phyloP scores from a whole-genome alignment of 2,329 filamentous ascomycete species.

The Tolypocladium cylindrosporum region DNA sequence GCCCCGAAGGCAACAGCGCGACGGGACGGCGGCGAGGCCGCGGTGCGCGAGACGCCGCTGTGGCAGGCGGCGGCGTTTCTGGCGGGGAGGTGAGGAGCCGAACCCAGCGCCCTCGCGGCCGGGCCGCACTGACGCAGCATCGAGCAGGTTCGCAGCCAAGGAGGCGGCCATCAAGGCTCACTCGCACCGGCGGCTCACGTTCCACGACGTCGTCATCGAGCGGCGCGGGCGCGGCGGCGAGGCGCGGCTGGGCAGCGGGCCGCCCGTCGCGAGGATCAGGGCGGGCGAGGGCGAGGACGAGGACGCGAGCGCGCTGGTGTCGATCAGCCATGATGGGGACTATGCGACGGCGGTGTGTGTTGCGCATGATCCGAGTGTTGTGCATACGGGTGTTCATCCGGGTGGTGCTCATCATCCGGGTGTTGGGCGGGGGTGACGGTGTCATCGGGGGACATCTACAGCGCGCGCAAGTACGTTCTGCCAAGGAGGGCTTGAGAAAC shows the following conservation, averaged over 20 bases:
- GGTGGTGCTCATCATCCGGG: not conserved
- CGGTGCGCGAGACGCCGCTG: constrained; percentile 12
- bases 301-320: constrained; percentile 54
- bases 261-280: constrained; percentile 34
- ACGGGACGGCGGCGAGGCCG: not conserved
- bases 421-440: not conserved
- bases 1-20: not conserved
- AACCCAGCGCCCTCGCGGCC: not conserved
- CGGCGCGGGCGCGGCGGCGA: constrained; percentile 10
- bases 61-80: constrained; percentile 25
- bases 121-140: not conserved
- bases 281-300: constrained; percentile 14
- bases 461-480: no score
- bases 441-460: not conserved
- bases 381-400: not conserved
- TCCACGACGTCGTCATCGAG: constrained; percentile 49
- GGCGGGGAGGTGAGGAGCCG: constrained; percentile 20
- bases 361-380: constrained; percentile 21
- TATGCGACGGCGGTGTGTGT: constrained; percentile 67
- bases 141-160: constrained; percentile 56
- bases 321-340: constrained; percentile 79
- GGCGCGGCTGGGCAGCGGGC: constrained; percentile 23
- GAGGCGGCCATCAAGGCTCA: constrained; percentile 69
- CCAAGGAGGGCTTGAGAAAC: not conserved
- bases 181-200: constrained; percentile 44